Evolutionary conservation across 495 filamentous ascomycete species (phyloP).

Genomic region (Filosporella fistucella): DNA sequence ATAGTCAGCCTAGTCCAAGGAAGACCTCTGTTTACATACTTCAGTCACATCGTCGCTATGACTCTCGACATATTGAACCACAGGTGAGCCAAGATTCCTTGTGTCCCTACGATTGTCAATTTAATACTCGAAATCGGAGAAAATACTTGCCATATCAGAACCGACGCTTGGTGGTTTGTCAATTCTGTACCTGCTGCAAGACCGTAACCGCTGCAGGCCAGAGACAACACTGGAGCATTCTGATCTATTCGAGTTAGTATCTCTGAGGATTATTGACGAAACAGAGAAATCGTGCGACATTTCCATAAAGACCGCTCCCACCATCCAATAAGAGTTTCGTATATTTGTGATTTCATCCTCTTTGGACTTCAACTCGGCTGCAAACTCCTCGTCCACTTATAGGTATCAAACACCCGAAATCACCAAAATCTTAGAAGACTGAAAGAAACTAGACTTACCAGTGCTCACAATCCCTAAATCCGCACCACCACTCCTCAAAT

Average conservation of each 20-base stretch:
- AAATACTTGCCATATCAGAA: constrained; percentile 62
- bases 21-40: constrained; percentile 32
- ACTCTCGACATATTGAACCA: constrained; percentile 68
- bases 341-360: no score
- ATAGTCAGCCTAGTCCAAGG: constrained; percentile 4
- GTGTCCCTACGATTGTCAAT: constrained; percentile 19
- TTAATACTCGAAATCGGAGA: constrained; percentile 1
- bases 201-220: constrained; percentile 57
- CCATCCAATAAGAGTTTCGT: neutral
- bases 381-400: no score
- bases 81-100: constrained; percentile 24
- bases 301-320: neutral
- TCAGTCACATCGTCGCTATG: constrained; percentile 93
- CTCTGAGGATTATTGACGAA: neutral
- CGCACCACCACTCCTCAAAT: constrained; percentile 36
- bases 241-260: constrained; percentile 10
- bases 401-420: no score
- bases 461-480: constrained; percentile 20
- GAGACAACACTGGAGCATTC: constrained; percentile 55
- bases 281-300: neutral
- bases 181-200: constrained; percentile 79
- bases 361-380: no score
- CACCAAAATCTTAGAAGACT: constrained; percentile 41
- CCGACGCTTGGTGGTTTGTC: constrained; percentile 63
- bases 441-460: constrained; percentile 28